Conservation (phyloP, 805 yeast genomes). For the Saturnispora galanensis region DNA sequence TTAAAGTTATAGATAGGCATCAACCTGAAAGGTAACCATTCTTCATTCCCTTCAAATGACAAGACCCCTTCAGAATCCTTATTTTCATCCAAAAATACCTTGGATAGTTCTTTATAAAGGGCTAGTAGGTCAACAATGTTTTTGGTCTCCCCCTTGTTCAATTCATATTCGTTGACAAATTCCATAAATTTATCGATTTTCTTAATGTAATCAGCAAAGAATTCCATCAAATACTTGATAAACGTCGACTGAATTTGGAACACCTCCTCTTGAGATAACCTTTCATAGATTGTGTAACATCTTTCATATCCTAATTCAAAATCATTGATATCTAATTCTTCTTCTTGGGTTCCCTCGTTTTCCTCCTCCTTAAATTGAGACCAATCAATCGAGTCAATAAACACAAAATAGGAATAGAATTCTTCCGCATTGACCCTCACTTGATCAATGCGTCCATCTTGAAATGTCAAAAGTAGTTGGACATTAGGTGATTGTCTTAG, state of each 20-base stretch:
- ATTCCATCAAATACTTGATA: slow-evolving; percentile 11
- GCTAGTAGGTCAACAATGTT: slow-evolving; percentile 14
- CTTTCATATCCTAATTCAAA: slow-evolving; percentile 8
- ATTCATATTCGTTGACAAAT: slow-evolving; percentile 16
- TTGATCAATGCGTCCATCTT: slow-evolving; percentile 12
- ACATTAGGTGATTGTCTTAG: slow-evolving; percentile 31
- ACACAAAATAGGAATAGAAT: slow-evolving; percentile 27
- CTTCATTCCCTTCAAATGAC: slow-evolving; percentile 10
- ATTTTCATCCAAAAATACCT: slow-evolving; percentile 7
- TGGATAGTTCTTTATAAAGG: slow-evolving; percentile 14
- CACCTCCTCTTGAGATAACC: slow-evolving; percentile 11
- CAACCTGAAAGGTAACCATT: slow-evolving; percentile 17
- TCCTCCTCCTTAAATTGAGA: slow-evolving; percentile 11
- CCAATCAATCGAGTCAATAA: slow-evolving; percentile 20
- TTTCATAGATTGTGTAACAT: slow-evolving; percentile 12
- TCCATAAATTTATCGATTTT: slow-evolving; percentile 11
- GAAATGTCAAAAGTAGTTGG: slow-evolving; percentile 27
- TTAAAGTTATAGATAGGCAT: slow-evolving; percentile 19
- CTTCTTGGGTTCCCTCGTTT: slow-evolving; percentile 9
- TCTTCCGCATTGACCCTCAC: slow-evolving; percentile 24
- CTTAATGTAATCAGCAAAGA: slow-evolving; percentile 7
- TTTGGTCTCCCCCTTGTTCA: slow-evolving; percentile 11
- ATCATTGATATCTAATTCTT: not conserved
- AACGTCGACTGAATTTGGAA: slow-evolving; percentile 11
- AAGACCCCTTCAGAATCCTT: not conserved